Conservation (phyloP, 768 basidiomycete genomes). For the Rhodotorula paludigena region DNA sequence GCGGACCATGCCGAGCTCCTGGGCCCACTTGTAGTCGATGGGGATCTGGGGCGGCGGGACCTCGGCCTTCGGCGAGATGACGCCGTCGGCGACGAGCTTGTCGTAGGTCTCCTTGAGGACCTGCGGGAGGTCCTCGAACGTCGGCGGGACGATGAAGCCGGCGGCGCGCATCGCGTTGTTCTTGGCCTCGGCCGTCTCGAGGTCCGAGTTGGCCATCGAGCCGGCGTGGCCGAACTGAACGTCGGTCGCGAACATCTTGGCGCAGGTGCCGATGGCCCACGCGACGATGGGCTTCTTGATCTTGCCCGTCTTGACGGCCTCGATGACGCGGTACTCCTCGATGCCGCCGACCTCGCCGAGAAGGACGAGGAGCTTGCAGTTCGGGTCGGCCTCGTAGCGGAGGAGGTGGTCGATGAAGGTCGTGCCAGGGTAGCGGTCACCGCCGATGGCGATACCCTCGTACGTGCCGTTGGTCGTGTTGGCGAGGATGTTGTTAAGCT, state of each 20-base stretch:
- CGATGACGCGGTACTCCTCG: constrained; percentile 98
- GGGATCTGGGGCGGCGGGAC: constrained; percentile 89
- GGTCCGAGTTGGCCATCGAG: constrained; percentile 92
- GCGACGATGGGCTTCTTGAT: constrained; percentile 99
- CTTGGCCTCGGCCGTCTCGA: constrained; percentile 98
- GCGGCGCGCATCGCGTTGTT: constrained; percentile 89
- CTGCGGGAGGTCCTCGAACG: constrained; percentile 89
- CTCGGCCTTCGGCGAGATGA: constrained; percentile 67
- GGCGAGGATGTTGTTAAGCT: constrained; percentile 98
- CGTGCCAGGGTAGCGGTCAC: constrained; percentile 96
- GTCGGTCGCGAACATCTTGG: constrained; percentile 99
- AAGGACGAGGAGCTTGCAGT: constrained; percentile 98
- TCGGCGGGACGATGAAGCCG: constrained; percentile 93
- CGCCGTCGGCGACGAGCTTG: constrained; percentile 64
- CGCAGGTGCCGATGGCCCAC: constrained; percentile 99
- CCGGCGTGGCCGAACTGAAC: constrained; percentile 99
- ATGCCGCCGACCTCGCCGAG: constrained; percentile 98
- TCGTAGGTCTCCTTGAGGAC: constrained; percentile 82
- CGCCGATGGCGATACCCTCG: constrained; percentile 99
- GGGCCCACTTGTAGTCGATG: constrained; percentile 99
- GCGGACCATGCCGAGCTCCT: constrained; percentile 94
- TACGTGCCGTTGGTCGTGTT: constrained; percentile 94
- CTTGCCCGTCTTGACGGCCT: constrained; percentile 83
- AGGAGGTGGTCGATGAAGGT: constrained; percentile 99
- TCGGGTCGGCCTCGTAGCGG: constrained; percentile 92